These are phyloP conservation scores for Diplodia corticola DNA, from an alignment of 2,329 filamentous ascomycete genomes.

Conservation along the genomic window DNA sequence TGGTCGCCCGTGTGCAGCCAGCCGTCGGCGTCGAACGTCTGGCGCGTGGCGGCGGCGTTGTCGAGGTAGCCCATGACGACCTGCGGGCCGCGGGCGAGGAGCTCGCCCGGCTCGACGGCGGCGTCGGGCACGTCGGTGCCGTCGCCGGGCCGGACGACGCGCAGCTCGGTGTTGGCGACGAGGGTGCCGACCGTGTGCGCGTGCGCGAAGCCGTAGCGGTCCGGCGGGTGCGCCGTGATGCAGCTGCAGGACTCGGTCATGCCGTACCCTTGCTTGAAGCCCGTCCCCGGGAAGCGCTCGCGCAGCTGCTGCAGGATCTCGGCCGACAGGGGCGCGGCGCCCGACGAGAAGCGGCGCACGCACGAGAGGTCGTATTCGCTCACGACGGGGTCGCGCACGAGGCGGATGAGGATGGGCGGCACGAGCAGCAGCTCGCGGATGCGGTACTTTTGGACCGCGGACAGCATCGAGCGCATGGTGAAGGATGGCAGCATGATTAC, in stretches of 20 bases:
- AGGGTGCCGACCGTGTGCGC: slow-evolving; percentile 58
- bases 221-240: slow-evolving; percentile 61
- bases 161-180: slow-evolving; percentile 60
- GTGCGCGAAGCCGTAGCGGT: slow-evolving; percentile 59
- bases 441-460: slow-evolving; percentile 53
- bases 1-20: slow-evolving; percentile 61
- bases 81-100: slow-evolving; percentile 51
- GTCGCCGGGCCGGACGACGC: slow-evolving; percentile 58
- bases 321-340: slow-evolving; percentile 59
- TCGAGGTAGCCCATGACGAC: slow-evolving; percentile 54
- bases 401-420: slow-evolving; percentile 61
- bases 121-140: slow-evolving; percentile 53
- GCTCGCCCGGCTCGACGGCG: slow-evolving; percentile 55
- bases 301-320: slow-evolving; percentile 60
- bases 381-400: slow-evolving; percentile 59
- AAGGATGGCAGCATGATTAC: slow-evolving; percentile 66
- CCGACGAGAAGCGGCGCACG: slow-evolving; percentile 58
- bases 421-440: slow-evolving; percentile 60
- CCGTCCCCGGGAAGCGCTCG: slow-evolving; percentile 58
- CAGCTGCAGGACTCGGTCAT: slow-evolving; percentile 68
- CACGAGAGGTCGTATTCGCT: slow-evolving; percentile 58
- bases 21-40: slow-evolving; percentile 51
- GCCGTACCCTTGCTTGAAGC: slow-evolving; percentile 67
- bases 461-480: slow-evolving; percentile 60
- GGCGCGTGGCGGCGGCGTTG: slow-evolving; percentile 44